Conservation (phyloP, 345 rosid genomes). For the Salix viminalis region DNA sequence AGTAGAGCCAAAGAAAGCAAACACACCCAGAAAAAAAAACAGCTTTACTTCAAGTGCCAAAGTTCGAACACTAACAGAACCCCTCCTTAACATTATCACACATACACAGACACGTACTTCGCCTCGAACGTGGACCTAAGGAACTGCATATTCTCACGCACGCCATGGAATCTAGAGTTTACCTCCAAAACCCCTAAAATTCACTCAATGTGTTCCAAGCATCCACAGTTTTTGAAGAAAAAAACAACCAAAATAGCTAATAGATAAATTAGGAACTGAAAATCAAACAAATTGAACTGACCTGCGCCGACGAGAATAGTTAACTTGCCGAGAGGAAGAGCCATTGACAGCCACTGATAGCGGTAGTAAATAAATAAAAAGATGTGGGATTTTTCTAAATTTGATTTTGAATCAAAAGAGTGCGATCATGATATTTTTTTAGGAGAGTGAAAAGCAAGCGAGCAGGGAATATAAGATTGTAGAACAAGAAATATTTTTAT, state of each 20-base stretch:
- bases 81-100: neutral
- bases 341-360: slow-evolving; percentile 26
- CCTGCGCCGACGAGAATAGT: slow-evolving; percentile 62
- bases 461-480: no score
- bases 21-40: neutral
- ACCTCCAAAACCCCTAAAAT: neutral
- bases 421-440: no score
- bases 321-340: slow-evolving; percentile 57
- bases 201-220: neutral
- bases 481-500: neutral
- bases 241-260: neutral
- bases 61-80: neutral
- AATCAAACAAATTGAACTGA: slow-evolving; percentile 6
- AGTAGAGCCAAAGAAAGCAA: neutral
- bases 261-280: neutral
- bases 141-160: neutral
- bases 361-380: neutral
- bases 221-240: neutral
- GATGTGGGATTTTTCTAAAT: neutral
- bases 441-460: no score
- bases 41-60: neutral
- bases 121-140: neutral
- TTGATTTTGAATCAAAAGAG: neutral
- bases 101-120: neutral
- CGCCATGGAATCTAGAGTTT: neutral